Conservation (phyloP, 805 yeast species). For the Hemisphaericaspora nanyangensis region DNA sequence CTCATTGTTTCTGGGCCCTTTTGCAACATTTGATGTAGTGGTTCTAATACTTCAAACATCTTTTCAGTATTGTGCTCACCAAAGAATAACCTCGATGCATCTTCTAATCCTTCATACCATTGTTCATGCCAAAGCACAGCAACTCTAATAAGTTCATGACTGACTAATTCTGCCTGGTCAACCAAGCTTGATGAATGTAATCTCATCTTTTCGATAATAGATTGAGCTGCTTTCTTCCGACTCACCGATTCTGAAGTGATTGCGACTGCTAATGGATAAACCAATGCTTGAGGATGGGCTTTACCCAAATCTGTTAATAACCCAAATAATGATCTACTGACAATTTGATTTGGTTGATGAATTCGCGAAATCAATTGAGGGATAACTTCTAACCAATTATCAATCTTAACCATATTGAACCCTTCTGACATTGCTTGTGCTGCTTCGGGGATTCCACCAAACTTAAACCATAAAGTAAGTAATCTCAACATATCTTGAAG, state of each 20-base stretch:
- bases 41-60: constrained; percentile 89
- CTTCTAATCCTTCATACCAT: constrained; percentile 97
- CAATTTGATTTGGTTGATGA: constrained; percentile 88
- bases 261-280: constrained; percentile 93
- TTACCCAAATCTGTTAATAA: constrained; percentile 84
- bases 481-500: constrained; percentile 89
- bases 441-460: constrained; percentile 91
- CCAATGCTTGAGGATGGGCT: constrained; percentile 95
- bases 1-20: constrained; percentile 89
- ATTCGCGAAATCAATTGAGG: constrained; percentile 96
- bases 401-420: constrained; percentile 80
- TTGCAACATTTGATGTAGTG: constrained; percentile 79
- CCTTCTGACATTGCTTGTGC: constrained; percentile 90
- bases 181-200: constrained; percentile 81
- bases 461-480: constrained; percentile 91
- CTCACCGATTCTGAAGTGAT: constrained; percentile 88
- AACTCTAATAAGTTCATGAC: constrained; percentile 87
- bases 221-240: constrained; percentile 86
- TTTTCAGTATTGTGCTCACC: constrained; percentile 93
- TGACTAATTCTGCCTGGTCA: constrained; percentile 91
- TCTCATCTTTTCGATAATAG: constrained; percentile 89
- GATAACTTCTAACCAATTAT: constrained; percentile 91
- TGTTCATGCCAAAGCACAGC: constrained; percentile 97
- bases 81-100: constrained; percentile 89
- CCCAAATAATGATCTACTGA: constrained; percentile 74